These are phyloP conservation scores for Acrocalymma vagum DNA, from an alignment of 2,329 filamentous ascomycete genomes.

Conservation along the genomic window DNA sequence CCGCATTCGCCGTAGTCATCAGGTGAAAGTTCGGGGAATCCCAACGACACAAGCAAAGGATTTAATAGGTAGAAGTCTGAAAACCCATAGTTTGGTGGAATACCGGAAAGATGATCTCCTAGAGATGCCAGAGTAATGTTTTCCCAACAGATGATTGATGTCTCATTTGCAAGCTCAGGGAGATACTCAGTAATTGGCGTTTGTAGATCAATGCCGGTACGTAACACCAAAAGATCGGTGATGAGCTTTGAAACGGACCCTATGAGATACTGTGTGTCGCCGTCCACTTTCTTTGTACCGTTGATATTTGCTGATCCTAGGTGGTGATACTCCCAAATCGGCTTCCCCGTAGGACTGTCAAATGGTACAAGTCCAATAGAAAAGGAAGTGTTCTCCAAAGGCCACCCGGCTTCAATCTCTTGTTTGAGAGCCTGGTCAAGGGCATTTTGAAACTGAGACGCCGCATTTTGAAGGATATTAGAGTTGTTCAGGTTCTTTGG, in stretches of 20 bases:
- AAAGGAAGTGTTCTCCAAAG: conserved; percentile 1
- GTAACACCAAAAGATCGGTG: conserved; percentile 5
- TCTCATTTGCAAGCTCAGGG: conserved; percentile 1
- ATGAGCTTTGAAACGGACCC: conserved; percentile 10
- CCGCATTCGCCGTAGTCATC: conserved; percentile 5
- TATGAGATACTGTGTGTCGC: conserved; percentile 10
- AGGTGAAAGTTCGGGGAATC: conserved; percentile 4
- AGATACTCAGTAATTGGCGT: conserved; percentile 5
- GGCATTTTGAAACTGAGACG: neutral
- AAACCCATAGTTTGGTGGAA: conserved; percentile 10
- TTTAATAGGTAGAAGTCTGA: conserved; percentile 8
- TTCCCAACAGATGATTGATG: conserved; percentile 1
- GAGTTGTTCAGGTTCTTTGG: conserved; percentile 2
- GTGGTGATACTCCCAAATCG: conserved; percentile 10
- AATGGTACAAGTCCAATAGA: conserved; percentile 1
- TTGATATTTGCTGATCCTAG: conserved; percentile 4
- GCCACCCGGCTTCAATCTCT: neutral
- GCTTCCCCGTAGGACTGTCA: neutral
- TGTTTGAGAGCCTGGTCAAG: conserved; percentile 1
- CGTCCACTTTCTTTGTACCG: conserved; percentile 1
- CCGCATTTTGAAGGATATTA: neutral
- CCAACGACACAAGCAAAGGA: conserved; percentile 4
- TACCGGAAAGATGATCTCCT: conserved; percentile 9
- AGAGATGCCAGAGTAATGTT: conserved; percentile 5
- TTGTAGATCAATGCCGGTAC: conserved; percentile 6